Evolutionary conservation across 2,329 filamentous ascomycete genomes (phyloP).

Genomic region (Epichloe gansuensis): DNA sequence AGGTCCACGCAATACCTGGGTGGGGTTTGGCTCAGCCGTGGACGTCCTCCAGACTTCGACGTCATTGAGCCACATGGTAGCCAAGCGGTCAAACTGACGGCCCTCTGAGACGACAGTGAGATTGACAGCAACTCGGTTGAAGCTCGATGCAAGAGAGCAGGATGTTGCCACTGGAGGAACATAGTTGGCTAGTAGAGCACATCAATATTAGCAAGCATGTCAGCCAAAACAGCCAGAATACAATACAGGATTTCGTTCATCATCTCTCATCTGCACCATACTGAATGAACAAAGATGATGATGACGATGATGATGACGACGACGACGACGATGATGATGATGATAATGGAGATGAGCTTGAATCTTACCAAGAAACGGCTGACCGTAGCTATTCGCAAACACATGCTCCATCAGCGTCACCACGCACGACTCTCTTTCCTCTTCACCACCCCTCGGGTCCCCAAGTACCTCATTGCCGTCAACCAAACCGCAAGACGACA

Average conservation of each 20-base stretch:
- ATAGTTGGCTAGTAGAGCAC: slow-evolving; percentile 6
- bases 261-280: not conserved
- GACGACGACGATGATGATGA: not conserved
- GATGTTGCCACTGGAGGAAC: slow-evolving; percentile 36
- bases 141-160: slow-evolving; percentile 56
- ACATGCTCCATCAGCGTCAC: slow-evolving; percentile 56
- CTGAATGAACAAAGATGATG: not conserved
- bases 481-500: slow-evolving; percentile 32
- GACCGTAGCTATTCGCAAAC: slow-evolving; percentile 62
- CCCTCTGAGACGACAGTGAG: slow-evolving; percentile 62
- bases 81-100: slow-evolving; percentile 65
- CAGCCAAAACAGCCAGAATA: not conserved
- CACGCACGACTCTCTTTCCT: slow-evolving; percentile 26
- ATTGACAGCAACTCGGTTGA: slow-evolving; percentile 65
- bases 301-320: not conserved
- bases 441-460: not conserved
- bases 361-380: slow-evolving; percentile 55
- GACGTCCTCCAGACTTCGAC: slow-evolving; percentile 75
- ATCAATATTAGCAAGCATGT: not conserved
- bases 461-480: slow-evolving; percentile 5
- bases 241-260: not conserved
- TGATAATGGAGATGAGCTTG: not conserved
- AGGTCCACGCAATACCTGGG: slow-evolving; percentile 62
- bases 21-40: slow-evolving; percentile 61
- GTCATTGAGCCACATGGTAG: slow-evolving; percentile 63